phyloP scores from a whole-genome alignment of 169 alveolate species.

The Theileria equi region DNA sequence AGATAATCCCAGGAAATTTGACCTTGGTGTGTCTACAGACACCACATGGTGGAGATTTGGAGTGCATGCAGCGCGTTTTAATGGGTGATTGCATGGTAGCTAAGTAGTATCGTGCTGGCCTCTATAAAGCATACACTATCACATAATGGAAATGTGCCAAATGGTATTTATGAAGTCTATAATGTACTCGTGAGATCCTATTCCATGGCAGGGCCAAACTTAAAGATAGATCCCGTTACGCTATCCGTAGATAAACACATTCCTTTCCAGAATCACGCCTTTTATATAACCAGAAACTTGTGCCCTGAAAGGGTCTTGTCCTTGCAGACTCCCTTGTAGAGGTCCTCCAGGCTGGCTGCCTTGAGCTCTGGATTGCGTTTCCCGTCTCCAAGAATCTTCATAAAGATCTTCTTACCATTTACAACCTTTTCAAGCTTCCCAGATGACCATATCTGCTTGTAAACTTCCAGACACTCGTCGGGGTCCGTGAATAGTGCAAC shows the following conservation, averaged over 20 bases:
- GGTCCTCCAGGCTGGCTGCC: constrained; percentile 31
- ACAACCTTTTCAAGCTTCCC: background rate
- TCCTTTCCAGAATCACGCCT: background rate
- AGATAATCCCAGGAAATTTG: too few relatives aligned
- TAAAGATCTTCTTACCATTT: background rate
- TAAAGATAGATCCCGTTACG: too few relatives aligned
- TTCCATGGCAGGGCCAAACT: constrained; percentile 3
- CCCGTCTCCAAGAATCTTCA: constrained; percentile 1
- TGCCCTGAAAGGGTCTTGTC: constrained; percentile 40
- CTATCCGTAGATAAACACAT: background rate
- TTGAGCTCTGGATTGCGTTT: constrained; percentile 10
- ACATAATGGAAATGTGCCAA: background rate
- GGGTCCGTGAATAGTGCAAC: constrained; percentile 31
- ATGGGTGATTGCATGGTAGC: too few relatives aligned
- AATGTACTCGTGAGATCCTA: background rate
- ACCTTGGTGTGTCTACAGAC: too few relatives aligned
- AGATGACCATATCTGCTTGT: constrained; percentile 19
- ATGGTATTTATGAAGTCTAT: background rate
- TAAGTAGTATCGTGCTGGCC: too few relatives aligned
- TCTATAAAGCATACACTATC: background rate
- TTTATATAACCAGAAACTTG: constrained; percentile 16
- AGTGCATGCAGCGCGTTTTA: too few relatives aligned
- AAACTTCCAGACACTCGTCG: constrained; percentile 15
- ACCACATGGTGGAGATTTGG: too few relatives aligned
- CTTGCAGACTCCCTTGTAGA: constrained; percentile 34